Evolutionary conservation across 1,284 basidiomycete species (phyloP).

Genomic region (Fomitiporia mediterranea): DNA sequence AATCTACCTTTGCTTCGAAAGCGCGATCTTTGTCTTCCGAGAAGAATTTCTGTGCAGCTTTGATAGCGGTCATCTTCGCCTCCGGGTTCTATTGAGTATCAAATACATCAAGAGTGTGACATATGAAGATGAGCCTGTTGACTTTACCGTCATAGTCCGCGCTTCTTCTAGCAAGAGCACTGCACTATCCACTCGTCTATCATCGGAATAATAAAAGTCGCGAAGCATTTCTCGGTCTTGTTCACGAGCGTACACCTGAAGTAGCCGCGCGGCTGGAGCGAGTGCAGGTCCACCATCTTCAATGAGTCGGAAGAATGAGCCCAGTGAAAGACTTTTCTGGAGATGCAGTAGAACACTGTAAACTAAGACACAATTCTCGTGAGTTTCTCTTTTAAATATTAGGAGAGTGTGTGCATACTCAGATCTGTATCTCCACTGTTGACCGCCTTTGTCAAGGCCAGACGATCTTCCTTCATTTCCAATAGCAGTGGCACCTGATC

Average conservation of each 20-base stretch:
- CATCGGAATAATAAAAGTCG: conserved; percentile 98
- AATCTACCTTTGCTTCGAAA: conserved; percentile 83
- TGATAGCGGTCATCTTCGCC: conserved; percentile 68
- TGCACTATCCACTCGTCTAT: conserved; percentile 89
- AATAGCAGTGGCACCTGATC: conserved; percentile 93
- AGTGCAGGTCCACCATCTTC: conserved; percentile 81
- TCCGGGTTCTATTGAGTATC: conserved; percentile 52
- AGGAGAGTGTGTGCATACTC: conserved; percentile 43
- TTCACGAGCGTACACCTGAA: conserved; percentile 87
- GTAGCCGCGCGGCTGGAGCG: conserved; percentile 65
- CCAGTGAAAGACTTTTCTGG: conserved; percentile 78
- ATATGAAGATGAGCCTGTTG: background rate
- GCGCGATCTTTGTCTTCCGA: conserved; percentile 87
- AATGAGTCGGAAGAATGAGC: conserved; percentile 91
- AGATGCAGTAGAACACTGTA: conserved; percentile 88
- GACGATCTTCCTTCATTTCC: conserved; percentile 90
- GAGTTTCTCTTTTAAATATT: background rate
- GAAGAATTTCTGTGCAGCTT: conserved; percentile 87
- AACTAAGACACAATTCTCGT: conserved; percentile 47
- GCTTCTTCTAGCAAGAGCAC: conserved; percentile 84
- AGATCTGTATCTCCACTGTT: conserved; percentile 96
- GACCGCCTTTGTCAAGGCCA: conserved; percentile 87
- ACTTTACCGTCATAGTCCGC: conserved; percentile 49
- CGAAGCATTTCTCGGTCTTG: conserved; percentile 88
- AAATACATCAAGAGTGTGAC: conserved; percentile 1